These are phyloP conservation scores for Colletotrichum tropicale DNA, from an alignment of 2,329 filamentous ascomycete genomes.

Conservation along the genomic window DNA sequence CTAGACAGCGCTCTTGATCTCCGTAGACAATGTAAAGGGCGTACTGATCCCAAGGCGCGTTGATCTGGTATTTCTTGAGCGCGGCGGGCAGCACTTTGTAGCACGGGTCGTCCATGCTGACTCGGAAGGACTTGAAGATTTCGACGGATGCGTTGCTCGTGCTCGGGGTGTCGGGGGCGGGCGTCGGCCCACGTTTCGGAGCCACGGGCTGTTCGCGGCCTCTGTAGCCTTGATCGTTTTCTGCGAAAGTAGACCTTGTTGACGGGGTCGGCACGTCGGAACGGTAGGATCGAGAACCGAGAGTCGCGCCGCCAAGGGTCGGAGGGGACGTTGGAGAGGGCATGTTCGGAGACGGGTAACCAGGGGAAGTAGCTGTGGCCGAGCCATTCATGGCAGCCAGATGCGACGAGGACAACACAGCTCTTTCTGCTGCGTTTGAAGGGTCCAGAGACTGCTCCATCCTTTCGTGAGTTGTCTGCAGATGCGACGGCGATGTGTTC, in stretches of 20 bases:
- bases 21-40: conserved; percentile 98
- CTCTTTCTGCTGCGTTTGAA: conserved; percentile 69
- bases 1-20: conserved; percentile 94
- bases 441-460: conserved; percentile 72
- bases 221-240: conserved; percentile 28
- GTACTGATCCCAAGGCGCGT: conserved; percentile 96
- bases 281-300: conserved; percentile 65
- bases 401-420: conserved; percentile 71
- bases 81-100: conserved; percentile 96
- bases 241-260: conserved; percentile 57
- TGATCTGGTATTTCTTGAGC: conserved; percentile 97
- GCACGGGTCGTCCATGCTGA: conserved; percentile 97
- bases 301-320: conserved; percentile 57
- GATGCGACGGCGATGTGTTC: conserved; percentile 75
- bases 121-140: conserved; percentile 98
- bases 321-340: conserved; percentile 74
- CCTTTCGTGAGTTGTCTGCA: conserved; percentile 71
- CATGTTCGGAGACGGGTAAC: conserved; percentile 66
- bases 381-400: conserved; percentile 73
- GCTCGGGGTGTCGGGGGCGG: conserved; percentile 64
- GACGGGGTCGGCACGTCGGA: conserved; percentile 58
- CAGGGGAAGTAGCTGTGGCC: conserved; percentile 54
- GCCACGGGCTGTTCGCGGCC: conserved; percentile 41
- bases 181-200: conserved; percentile 65
- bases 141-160: conserved; percentile 73